Base-by-base conservation (phyloP, 352 stramenopile genomes). In the Peronospora farinosa region DNA sequence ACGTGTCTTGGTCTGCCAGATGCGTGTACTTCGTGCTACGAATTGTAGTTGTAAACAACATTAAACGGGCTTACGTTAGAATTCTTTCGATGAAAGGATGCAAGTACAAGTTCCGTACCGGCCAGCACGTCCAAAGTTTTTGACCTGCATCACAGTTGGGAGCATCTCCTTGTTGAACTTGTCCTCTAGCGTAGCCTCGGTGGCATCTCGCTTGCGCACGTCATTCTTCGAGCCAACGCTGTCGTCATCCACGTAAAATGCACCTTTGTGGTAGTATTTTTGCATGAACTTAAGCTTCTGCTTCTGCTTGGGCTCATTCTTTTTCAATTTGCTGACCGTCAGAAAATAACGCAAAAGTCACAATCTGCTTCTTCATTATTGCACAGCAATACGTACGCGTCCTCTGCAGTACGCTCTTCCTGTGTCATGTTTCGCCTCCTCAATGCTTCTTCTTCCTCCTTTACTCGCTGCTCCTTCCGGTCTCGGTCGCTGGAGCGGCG, bases 201-300 rank as follows among this genome's bases (percentile, higher is more conserved):
- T 78, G 3, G 88, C 88, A 54, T 97, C 95, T 32, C 87, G 85
- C 40, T 87, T 83, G 23, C 94, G 89, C 17, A 98, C 87, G 61
- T 98, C 94, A 53, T 90, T 62, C 47, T 94, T 85, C 16, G 84
- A 74, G 33, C 75, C 60, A 17, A 96, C 69, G 47, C 92, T 97
- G 33, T 91, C 72, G 13, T 98, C 91, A 54, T 98, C 95, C 76
- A 98, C 95, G 63, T 98, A 98, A 51, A 98, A 99, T 0, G 92
- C 95, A 35, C 96, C 96, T 60, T 98, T 97, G 73, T 99, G 96
- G 68, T 98, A 97, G 63, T 98, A 99, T 49, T 98, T 97, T 57
- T 98, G 96, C 72, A 98, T 83, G 67, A 98, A 97, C 53, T 94
- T 96, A 44, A 85, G 84, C 65, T 96, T 96, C 36, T 62, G 67